Percentiles rank a stretch among this genome's conserved stretches.
Conservation (phyloP, 2,329 filamentous ascomycete species). For the Metarhizium guizhouense region DNA sequence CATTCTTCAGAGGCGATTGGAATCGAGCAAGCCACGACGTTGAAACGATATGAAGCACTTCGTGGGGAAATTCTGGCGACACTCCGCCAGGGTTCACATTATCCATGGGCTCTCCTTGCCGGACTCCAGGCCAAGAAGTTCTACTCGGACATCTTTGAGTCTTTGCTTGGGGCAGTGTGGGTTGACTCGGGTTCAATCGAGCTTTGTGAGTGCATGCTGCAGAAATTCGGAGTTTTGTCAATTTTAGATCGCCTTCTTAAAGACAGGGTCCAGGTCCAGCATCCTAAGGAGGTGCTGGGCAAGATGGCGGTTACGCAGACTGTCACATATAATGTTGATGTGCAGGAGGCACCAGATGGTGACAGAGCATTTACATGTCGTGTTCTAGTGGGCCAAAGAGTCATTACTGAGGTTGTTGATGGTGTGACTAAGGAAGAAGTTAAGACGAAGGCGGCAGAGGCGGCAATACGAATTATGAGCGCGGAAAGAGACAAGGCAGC, state of each 20-base stretch:
- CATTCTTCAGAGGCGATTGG: slow-evolving; percentile 41
- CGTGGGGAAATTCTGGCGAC: slow-evolving; percentile 38
- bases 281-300: slow-evolving; percentile 63
- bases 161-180: slow-evolving; percentile 72
- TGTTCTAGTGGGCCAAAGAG: slow-evolving; percentile 37
- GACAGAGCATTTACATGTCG: slow-evolving; percentile 32
- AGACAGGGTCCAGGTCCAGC: slow-evolving; percentile 45
- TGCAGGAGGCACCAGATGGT: slow-evolving; percentile 10
- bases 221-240: slow-evolving; percentile 54
- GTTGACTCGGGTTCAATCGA: slow-evolving; percentile 62
- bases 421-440: slow-evolving; percentile 43
- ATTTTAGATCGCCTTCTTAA: slow-evolving; percentile 54
- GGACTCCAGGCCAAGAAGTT: slow-evolving; percentile 63
- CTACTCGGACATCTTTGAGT: slow-evolving; percentile 77
- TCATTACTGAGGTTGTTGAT: slow-evolving; percentile 35
- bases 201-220: slow-evolving; percentile 51
- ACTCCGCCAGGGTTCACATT: slow-evolving; percentile 41
- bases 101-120: slow-evolving; percentile 70
- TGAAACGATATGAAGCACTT: slow-evolving; percentile 37
- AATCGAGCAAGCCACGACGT: slow-evolving; percentile 32
- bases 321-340: slow-evolving; percentile 43
- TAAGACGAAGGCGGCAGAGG: slow-evolving; percentile 45
- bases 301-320: slow-evolving; percentile 40
- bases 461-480: slow-evolving; percentile 32
- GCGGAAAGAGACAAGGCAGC: slow-evolving; percentile 7